Base-by-base conservation (phyloP, 164 flowering plant genomes). In the Liriodendron chinense region DNA sequence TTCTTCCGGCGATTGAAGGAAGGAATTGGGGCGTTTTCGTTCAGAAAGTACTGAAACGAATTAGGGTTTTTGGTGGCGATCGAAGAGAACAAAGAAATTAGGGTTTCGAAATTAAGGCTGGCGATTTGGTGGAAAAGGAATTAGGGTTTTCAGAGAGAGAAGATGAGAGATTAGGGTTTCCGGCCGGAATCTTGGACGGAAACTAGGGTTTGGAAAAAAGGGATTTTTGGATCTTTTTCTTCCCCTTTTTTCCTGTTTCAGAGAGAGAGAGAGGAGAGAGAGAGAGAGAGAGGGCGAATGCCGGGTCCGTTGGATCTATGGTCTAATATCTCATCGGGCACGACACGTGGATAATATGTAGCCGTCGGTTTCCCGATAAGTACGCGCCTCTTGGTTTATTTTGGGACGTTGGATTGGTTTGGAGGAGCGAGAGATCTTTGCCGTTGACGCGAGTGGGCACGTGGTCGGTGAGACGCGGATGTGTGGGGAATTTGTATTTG, bases 331-430 rank as follows among this genome's bases (percentile, higher is more conserved):
- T 79, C 80, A 85, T 82, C 85, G 69, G 34, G 68, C 1, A 47
- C 21, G 85, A 78, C 83, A 84, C 89, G 86, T 85, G 87, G 85
- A 1, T 18, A 4, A 2, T 10, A 34, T 0, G 7, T 13, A 63
- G 47, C 85, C 87, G 89, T 85, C 85, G 69, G 71, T 82, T 82
- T 80, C 21, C 74, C 82, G 89, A 87, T 87, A 87, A 87, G 89
- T 72, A 69, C 78, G 70, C 68, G 28, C 43, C 28, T 26, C 76
- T 79, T 80, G 85, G 79, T 7, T 25, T 1, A 0, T 43, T 7
- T 78, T 65, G 63, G 24, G 12, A 77, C 77, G 77, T 73, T 9
- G 65, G 50, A 23, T 18, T 22, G 28, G 10, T 25, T 21, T 5
- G 20, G 47, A 16, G 9, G n/a, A 34, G 8, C 13, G 20, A 1